phyloP scores from a whole-genome alignment of 345 rosid genomes.

The Eucalyptus erythrocorys region DNA sequence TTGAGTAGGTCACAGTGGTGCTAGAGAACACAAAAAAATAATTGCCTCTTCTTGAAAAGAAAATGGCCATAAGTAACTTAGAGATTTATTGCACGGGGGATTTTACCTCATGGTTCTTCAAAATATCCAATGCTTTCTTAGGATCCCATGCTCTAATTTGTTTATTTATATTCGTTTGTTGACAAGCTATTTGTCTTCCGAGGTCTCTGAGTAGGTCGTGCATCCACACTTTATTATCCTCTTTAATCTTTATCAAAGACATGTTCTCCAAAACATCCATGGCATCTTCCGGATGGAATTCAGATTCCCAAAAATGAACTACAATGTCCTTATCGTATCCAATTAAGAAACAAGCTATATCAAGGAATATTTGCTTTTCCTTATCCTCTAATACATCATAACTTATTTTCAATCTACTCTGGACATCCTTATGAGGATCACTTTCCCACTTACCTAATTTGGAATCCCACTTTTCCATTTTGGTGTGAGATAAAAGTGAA shows the following conservation, averaged over 20 bases:
- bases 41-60: not conserved
- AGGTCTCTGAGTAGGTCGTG: not conserved
- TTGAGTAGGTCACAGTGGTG: too few relatives aligned
- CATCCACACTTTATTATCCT: not conserved
- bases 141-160: too few relatives aligned
- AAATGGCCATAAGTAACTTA: too few relatives aligned
- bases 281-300: not conserved
- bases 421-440: rapidly evolving
- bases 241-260: not conserved
- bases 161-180: too few relatives aligned
- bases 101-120: rapidly evolving
- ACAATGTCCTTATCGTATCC: not conserved
- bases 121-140: rapidly evolving
- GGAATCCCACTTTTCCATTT: rapidly evolving
- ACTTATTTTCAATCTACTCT: rapidly evolving
- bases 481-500: rapidly evolving
- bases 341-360: not conserved
- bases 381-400: not conserved
- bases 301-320: not conserved
- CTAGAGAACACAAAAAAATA: not conserved
- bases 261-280: not conserved
- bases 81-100: too few relatives aligned
- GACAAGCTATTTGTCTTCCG: not conserved
- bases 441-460: rapidly evolving
- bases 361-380: rapidly evolving